Evolutionary conservation across 2,329 filamentous ascomycete genomes (phyloP), one percentile per base, ranked within the genome.

Genomic region (Pestalotiopsis sp.): DNA sequence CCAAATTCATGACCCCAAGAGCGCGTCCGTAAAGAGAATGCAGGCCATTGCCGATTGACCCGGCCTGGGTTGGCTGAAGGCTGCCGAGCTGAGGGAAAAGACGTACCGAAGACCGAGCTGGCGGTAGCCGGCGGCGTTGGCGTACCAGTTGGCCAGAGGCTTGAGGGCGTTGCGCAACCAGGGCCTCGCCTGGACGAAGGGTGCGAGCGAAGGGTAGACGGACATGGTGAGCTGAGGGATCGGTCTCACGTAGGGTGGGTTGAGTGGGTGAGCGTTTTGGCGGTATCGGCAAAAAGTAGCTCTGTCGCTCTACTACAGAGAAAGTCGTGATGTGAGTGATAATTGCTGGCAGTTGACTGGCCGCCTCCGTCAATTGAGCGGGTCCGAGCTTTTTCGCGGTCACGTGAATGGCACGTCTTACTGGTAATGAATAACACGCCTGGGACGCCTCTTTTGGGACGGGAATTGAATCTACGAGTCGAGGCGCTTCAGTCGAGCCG

Each of bases 81-180:
- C 35, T 38, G 14, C 55, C 30, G 30, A 35, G 30, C 55, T 30
- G 20, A 39, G 14, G 30, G 63, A 17, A 35, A 35, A 64, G 55
- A 72, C 71, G 81, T 91, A 97, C 94, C 87, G 92, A 83, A 98
- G 87, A 78, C 95, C 95, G 78, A 98, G 87, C 88, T 95, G 89
- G 83, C 94, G 92, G 88, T 98, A 97, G 80, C 95, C 95, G 76
- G 94, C 88, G 76, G 94, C 92, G 80, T 95, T 91, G 83, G 84
- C 84, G 85, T 98, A 98, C 94, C 94, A 97, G 78, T 90, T 88
- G 82, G 94, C 89, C 73, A 97, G 79, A 73, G 96, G 96, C 85
- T 85, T 89, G 81, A 98, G 84, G 84, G 92, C 86, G 75, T 86
- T 90, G 82, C 86, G 84, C 78, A 98, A 89, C 93, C 93, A 97